Evolutionary conservation across 805 yeast species (phyloP), one percentile per base, ranked within the genome.

Genomic region (Metschnikowia gelsemii): DNA sequence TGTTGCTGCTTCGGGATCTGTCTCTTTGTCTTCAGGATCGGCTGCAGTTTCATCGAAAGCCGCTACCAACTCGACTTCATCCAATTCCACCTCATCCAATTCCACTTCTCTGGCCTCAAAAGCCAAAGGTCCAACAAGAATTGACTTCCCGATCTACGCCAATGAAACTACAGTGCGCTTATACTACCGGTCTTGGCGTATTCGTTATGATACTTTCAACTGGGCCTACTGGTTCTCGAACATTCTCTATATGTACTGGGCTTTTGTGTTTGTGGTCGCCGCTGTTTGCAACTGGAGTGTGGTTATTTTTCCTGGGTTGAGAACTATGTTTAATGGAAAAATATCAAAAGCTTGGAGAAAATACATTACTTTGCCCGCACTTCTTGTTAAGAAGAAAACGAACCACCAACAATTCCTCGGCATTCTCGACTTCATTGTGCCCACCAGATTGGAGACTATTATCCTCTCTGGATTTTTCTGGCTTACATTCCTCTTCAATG

Each of bases 341-440:
- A 8, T 61, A 2, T 47, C 67, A 4, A 72, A 66, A 42, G 42
- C 57, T 45, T 50, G 70, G 42, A 58, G 77, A 45, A 59, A 61
- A 13, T 53, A 60, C 27, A 34, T 73, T 7, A 58, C 68, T 0
- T 49, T 69, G 8, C 78, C 79, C 9, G 72, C 79, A 0, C 54
- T 66, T 5, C 42, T 43, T 17, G 58, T 58, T 1, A 55, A 43
- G 34, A 46, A 54, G 16, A 66, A 61, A 39, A 61, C 68, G 16
- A 49, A 54, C 24, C 62, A 58, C 30, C 51, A 54, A 22, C 46
- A 54, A 13, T 52, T 56, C 21, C 34, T 50, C 8, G 42, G 60
- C 3, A 27, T 51, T 21, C 44, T 65, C 4, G 61, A 59, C 42
- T 54, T 65, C 52, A 53, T 70, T 19, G 63, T 49, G n/a, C 56